phyloP scores from a whole-genome alignment of 2,329 filamentous ascomycete species.

The Oidium heveae region DNA sequence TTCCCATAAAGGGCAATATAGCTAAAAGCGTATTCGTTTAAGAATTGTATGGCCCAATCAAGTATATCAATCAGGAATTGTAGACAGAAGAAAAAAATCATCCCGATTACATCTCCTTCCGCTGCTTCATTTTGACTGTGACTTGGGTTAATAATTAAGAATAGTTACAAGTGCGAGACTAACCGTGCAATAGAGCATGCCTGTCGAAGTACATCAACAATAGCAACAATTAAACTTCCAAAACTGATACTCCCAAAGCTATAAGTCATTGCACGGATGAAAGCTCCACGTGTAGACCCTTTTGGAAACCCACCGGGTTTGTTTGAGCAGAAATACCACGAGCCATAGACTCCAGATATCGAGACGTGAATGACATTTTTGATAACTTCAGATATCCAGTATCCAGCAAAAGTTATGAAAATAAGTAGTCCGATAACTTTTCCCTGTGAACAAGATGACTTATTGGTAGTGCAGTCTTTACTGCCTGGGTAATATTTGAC shows the following conservation, averaged over 20 bases:
- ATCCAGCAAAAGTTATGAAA: slow-evolving; percentile 75
- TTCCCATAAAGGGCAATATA: slow-evolving; percentile 89
- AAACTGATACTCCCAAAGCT: slow-evolving; percentile 80
- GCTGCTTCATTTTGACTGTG: slow-evolving; percentile 27
- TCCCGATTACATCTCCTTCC: slow-evolving; percentile 42
- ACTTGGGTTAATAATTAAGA: background rate
- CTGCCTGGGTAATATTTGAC: slow-evolving; percentile 49
- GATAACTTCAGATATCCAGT: slow-evolving; percentile 83
- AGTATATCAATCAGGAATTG: slow-evolving; percentile 53
- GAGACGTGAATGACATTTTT: slow-evolving; percentile 84
- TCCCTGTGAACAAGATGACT: slow-evolving; percentile 35
- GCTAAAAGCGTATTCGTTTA: slow-evolving; percentile 81
- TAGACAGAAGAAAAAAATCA: slow-evolving; percentile 46
- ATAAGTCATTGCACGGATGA: slow-evolving; percentile 62
- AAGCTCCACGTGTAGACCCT: slow-evolving; percentile 58
- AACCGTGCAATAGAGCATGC: slow-evolving; percentile 48
- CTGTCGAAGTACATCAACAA: slow-evolving; percentile 68
- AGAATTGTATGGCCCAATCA: slow-evolving; percentile 66
- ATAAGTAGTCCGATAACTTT: slow-evolving; percentile 67
- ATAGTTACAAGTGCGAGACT: background rate
- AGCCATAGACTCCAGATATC: slow-evolving; percentile 70
- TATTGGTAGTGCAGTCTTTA: slow-evolving; percentile 18
- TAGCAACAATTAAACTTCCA: slow-evolving; percentile 62
- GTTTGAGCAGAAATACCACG: slow-evolving; percentile 64
- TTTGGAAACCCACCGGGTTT: slow-evolving; percentile 41